Evolutionary conservation across 2,329 filamentous ascomycete species (phyloP).

Genomic region (Herpotrichia juniperi): DNA sequence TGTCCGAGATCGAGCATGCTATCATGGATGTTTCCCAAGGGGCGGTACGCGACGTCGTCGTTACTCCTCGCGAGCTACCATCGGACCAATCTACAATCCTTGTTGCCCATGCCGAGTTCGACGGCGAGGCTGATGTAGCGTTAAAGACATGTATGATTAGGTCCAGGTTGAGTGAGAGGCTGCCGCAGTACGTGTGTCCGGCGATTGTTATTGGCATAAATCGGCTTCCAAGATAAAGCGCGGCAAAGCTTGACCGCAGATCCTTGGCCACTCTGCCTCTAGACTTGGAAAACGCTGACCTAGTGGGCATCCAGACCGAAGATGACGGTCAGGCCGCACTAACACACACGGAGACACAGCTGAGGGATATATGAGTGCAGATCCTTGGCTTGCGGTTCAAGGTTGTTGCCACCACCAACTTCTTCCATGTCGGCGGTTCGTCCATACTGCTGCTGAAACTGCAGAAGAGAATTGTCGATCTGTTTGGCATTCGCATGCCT

Average conservation of each 20-base stretch:
- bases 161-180: slow-evolving; percentile 20
- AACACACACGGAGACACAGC: slow-evolving; percentile 5
- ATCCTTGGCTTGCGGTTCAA: slow-evolving; percentile 11
- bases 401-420: slow-evolving; percentile 36
- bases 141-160: slow-evolving; percentile 16
- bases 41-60: slow-evolving; percentile 30
- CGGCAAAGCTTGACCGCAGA: slow-evolving; percentile 9
- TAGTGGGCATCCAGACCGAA: neutral
- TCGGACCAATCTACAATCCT: slow-evolving; percentile 28
- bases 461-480: slow-evolving; percentile 35
- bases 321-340: neutral
- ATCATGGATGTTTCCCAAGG: slow-evolving; percentile 26
- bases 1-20: slow-evolving; percentile 52
- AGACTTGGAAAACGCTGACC: neutral
- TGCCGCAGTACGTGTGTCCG: slow-evolving; percentile 48
- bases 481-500: slow-evolving; percentile 36
- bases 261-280: slow-evolving; percentile 20
- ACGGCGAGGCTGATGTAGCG: neutral
- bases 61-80: slow-evolving; percentile 18
- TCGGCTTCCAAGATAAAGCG: slow-evolving; percentile 6
- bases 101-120: slow-evolving; percentile 44
- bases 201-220: slow-evolving; percentile 7
- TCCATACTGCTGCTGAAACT: slow-evolving; percentile 50
- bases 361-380: slow-evolving; percentile 21
- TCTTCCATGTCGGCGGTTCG: slow-evolving; percentile 51